Conservation (phyloP, 192 early-diverging fungal species). For the Coemansia sp. region DNA sequence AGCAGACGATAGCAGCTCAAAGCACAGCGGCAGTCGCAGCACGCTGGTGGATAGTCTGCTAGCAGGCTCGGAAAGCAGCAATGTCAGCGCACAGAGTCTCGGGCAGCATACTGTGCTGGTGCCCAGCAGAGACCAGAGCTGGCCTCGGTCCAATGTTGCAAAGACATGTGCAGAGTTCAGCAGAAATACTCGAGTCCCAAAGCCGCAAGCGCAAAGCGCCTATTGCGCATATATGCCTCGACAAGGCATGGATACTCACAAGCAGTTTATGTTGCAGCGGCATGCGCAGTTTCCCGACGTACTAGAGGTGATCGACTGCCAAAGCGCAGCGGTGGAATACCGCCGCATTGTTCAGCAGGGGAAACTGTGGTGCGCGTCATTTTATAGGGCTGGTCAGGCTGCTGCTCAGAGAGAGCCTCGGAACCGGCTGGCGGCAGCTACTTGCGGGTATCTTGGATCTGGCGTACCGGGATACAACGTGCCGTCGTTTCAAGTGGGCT, state of each 20-base stretch:
- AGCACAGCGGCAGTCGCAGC: conserved; percentile 21
- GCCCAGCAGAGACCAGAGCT: no score
- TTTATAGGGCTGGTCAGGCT: conserved; percentile 15
- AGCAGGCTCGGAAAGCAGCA: not conserved
- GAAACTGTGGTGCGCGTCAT: conserved; percentile 35
- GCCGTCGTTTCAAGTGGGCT: not conserved
- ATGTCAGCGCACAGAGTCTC: not conserved
- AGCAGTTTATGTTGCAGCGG: conserved; percentile 19
- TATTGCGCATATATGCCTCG: no score
- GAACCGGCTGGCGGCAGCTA: not conserved
- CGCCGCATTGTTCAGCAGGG: conserved; percentile 22
- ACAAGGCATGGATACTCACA: no score
- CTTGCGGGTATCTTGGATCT: not conserved
- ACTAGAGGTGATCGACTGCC: conserved; percentile 27
- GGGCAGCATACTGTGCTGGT: not conserved
- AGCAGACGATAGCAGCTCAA: conserved; percentile 5
- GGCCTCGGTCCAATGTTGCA: no score
- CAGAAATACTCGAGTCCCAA: no score
- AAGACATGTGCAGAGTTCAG: no score
- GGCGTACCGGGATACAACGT: not conserved
- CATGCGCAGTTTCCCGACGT: conserved; percentile 20
- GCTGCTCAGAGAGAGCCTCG: not conserved
- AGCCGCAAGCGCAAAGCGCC: no score
- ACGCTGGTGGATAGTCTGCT: conserved; percentile 20
- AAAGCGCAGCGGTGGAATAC: conserved; percentile 20